Base-by-base conservation (phyloP, 352 stramenopile species). In the Phytopythium montanum region DNA sequence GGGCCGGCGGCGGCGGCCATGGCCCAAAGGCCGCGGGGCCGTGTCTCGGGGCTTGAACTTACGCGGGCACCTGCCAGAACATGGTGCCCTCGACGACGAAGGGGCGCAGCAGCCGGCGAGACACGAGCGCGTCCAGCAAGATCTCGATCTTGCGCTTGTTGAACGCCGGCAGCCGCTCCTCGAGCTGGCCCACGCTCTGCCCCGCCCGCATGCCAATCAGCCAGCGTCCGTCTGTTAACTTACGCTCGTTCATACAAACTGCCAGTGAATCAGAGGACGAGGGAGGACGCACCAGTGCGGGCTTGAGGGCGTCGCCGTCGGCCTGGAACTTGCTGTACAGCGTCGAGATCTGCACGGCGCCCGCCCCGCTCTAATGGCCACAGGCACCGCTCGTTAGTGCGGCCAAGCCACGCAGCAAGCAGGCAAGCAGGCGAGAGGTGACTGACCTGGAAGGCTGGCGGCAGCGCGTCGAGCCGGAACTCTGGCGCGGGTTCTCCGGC, bases 251-350 rank as follows among this genome's bases (percentile, higher is more conserved):
- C n/a, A n/a, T n/a, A n/a, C n/a, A n/a, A n/a, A n/a, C n/a, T n/a
- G n/a, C n/a, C n/a, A n/a, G n/a, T n/a, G n/a, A n/a, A n/a, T n/a
- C n/a, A 63, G 53, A 56, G 36, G 31, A 21, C 12, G 7, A 12
- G 33, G 46, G 42, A 50, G 48, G 54, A 88, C 74, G 67, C 68
- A 93, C 83, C 50, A 89, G 70, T 10, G 85, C 81, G 14, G 81
- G 80, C n/a, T 79, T 77, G 25, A 52, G 23, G 25, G 67, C 46
- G 48, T 78, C 59, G 46, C 73, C 69, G 31, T 65, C 46, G 31
- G 75, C 74, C 61, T 91, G 80, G 65, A 95, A 95, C 71, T 90
- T 90, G 73, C 73, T 93, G 56, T 93, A 95, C 45, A 95, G 66
- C 36, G 80, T 90, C 29, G 85, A 91, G 50, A 95, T 82, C 63